These are phyloP conservation scores for Phytophthora meadii DNA, from an alignment of 352 stramenopile species.

Conservation along the genomic window DNA sequence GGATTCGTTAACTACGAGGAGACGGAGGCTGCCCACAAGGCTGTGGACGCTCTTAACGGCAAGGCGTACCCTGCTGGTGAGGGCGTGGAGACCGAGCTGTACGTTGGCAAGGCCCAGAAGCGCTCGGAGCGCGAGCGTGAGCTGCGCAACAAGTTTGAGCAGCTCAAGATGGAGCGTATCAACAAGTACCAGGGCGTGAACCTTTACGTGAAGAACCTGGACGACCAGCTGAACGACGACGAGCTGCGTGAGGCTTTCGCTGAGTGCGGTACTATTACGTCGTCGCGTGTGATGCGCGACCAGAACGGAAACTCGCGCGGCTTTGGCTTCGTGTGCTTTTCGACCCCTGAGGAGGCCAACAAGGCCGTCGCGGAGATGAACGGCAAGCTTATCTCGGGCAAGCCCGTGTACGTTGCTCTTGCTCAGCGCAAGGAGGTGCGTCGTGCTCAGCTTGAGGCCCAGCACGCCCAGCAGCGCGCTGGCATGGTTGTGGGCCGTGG, in stretches of 20 bases:
- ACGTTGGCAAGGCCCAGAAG: slow-evolving; percentile 97
- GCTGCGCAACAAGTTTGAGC: slow-evolving; percentile 96
- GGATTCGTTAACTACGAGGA: slow-evolving; percentile 99
- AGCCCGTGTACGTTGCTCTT: slow-evolving; percentile 99
- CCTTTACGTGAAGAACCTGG: slow-evolving; percentile 99
- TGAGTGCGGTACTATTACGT: slow-evolving; percentile 97
- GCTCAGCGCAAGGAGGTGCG: slow-evolving; percentile 98
- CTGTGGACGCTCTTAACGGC: slow-evolving; percentile 95
- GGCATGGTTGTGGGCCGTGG: slow-evolving; percentile 86
- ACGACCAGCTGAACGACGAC: slow-evolving; percentile 97
- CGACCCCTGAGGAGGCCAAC: slow-evolving; percentile 97
- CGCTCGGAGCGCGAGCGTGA: slow-evolving; percentile 97
- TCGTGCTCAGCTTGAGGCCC: slow-evolving; percentile 95
- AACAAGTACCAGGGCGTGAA: slow-evolving; percentile 99
- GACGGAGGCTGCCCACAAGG: slow-evolving; percentile 94
- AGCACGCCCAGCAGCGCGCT: slow-evolving; percentile 88
- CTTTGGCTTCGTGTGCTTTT: slow-evolving; percentile 99
- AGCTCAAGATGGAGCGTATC: slow-evolving; percentile 98
- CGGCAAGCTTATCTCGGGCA: slow-evolving; percentile 96
- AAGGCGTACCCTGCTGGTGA: slow-evolving; percentile 81
- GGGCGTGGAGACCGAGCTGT: slow-evolving; percentile 88
- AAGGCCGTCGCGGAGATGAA: slow-evolving; percentile 98
- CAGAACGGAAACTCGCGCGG: slow-evolving; percentile 92
- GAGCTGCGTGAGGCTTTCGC: slow-evolving; percentile 97
- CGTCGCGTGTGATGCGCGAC: slow-evolving; percentile 97